phyloP scores from a whole-genome alignment of 306 rosid genomes.

The Prunus armeniaca region DNA sequence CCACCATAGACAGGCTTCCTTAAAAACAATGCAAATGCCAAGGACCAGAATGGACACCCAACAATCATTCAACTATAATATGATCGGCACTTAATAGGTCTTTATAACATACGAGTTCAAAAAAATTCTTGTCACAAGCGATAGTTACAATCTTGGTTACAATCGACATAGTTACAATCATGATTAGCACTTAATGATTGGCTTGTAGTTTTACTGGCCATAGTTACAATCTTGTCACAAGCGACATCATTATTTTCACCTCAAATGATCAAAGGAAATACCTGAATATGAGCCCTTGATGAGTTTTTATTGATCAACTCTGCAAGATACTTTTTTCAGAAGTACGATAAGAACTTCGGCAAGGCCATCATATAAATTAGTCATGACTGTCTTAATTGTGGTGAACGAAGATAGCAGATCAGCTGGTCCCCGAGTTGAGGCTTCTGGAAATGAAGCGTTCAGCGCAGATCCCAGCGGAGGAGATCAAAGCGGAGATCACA shows the following conservation, averaged over 20 bases:
- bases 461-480: too few relatives aligned
- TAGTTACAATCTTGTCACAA: background rate
- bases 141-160: too few relatives aligned
- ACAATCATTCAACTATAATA: background rate
- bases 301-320: slow-evolving; percentile 89
- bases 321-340: slow-evolving; percentile 89
- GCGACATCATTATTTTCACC: background rate
- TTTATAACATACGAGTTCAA: background rate
- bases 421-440: too few relatives aligned
- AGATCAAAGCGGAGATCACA: too few relatives aligned
- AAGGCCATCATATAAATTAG: slow-evolving; percentile 87
- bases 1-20: background rate
- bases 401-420: too few relatives aligned
- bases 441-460: too few relatives aligned
- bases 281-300: slow-evolving; percentile 97
- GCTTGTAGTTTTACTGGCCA: background rate
- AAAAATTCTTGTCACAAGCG: background rate
- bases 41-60: background rate
- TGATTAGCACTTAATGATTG: too few relatives aligned
- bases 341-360: slow-evolving; percentile 70
- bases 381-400: too few relatives aligned
- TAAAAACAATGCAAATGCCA: background rate
- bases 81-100: too few relatives aligned
- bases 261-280: background rate
- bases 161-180: background rate